phyloP scores from a whole-genome alignment of 257 asterid species.

The Solanum medicagineum region DNA sequence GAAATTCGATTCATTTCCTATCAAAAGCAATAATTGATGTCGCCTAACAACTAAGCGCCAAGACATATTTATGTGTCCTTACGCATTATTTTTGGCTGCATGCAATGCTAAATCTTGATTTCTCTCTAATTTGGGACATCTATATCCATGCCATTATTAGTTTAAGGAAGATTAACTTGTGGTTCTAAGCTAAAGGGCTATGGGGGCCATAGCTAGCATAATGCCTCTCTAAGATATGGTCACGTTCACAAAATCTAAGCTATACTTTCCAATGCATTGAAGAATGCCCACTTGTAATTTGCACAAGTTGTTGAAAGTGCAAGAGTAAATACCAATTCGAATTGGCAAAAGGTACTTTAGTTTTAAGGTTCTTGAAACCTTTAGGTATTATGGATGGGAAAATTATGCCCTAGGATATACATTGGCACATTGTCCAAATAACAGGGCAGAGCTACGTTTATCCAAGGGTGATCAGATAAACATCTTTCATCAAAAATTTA shows the following conservation, averaged over 20 bases:
- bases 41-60: background rate
- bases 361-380: background rate
- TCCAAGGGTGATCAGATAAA: no score
- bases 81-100: background rate
- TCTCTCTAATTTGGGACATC: background rate
- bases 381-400: background rate
- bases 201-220: background rate
- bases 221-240: background rate
- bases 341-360: background rate
- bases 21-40: background rate
- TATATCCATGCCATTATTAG: background rate
- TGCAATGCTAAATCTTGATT: background rate
- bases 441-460: background rate
- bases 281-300: background rate
- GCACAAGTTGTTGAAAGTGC: background rate
- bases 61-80: background rate
- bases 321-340: background rate
- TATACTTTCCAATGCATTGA: background rate
- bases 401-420: background rate
- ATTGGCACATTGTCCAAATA: background rate
- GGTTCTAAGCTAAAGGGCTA: background rate
- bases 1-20: background rate
- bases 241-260: background rate
- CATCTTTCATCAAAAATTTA: no score
- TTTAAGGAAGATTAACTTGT: background rate